phyloP scores from a whole-genome alignment of 129 eudicot species.

The Sambucus nigra region DNA sequence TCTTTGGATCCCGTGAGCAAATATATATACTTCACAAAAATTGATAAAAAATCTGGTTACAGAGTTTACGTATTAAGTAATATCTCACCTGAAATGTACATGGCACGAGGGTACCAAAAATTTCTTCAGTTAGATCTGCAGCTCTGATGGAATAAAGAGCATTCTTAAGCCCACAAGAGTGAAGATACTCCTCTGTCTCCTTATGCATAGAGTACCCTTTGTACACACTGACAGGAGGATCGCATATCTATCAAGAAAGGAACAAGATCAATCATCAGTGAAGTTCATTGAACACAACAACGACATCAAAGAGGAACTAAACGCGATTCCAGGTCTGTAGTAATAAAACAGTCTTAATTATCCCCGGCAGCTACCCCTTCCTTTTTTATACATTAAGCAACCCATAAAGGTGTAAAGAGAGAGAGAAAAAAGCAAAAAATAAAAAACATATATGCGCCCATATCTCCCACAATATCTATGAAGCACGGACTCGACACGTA shows the following conservation, averaged over 20 bases:
- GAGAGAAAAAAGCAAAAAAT: no score
- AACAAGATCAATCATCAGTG: conserved; percentile 4
- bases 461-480: no score
- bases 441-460: no score
- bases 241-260: conserved; percentile 50
- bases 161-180: conserved; percentile 59
- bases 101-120: conserved; percentile 63
- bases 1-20: background rate
- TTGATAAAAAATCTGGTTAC: background rate
- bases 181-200: conserved; percentile 61
- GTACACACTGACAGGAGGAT: conserved; percentile 82
- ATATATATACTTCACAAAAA: background rate
- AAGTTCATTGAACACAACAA: background rate
- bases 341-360: no score
- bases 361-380: no score
- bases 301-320: no score
- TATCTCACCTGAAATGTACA: conserved; percentile 64
- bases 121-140: conserved; percentile 50
- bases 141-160: conserved; percentile 82
- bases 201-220: conserved; percentile 64
- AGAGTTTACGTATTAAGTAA: background rate
- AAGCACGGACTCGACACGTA: no score
- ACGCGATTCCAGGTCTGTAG: no score
- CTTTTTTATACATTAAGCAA: no score
- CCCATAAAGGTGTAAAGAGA: no score